Evolutionary conservation across 1,284 basidiomycete genomes (phyloP).

Genomic region (Boletus chippewaensis): DNA sequence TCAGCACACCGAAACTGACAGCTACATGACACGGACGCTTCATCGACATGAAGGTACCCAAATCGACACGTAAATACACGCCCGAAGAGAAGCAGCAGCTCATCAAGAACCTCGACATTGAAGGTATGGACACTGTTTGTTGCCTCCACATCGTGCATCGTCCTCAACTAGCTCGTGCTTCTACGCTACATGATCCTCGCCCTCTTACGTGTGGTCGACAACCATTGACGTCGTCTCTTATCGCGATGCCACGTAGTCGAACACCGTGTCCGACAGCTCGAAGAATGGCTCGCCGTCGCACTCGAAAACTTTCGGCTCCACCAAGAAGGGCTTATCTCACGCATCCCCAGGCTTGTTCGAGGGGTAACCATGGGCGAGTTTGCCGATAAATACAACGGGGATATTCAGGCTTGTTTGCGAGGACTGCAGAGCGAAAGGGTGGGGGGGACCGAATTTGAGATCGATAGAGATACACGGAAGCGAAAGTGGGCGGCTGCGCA

Average conservation of each 20-base stretch:
- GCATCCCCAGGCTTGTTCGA: constrained; percentile 68
- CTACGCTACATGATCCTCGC: too few species aligned
- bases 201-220: not conserved
- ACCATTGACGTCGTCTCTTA: not conserved
- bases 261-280: constrained; percentile 61
- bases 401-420: constrained; percentile 59
- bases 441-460: constrained; percentile 45
- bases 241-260: constrained; percentile 42
- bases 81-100: constrained; percentile 67
- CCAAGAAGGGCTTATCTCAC: constrained; percentile 66
- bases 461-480: constrained; percentile 63
- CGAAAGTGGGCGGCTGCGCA: constrained; percentile 65
- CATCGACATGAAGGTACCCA: constrained; percentile 5
- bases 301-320: constrained; percentile 64
- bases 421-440: constrained; percentile 56
- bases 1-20: not conserved
- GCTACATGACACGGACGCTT: too few species aligned
- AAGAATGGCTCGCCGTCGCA: constrained; percentile 62
- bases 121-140: constrained; percentile 44
- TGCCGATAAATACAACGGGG: constrained; percentile 66
- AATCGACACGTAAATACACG: constrained; percentile 36
- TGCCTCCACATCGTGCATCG: not conserved
- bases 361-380: constrained; percentile 69
- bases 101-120: constrained; percentile 68
- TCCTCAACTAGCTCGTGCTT: not conserved